A percentile compares a stretch with the other conserved stretches of the same genome.
Conservation (phyloP, 1,284 basidiomycete genomes). For the Cystobasidium sp. region DNA sequence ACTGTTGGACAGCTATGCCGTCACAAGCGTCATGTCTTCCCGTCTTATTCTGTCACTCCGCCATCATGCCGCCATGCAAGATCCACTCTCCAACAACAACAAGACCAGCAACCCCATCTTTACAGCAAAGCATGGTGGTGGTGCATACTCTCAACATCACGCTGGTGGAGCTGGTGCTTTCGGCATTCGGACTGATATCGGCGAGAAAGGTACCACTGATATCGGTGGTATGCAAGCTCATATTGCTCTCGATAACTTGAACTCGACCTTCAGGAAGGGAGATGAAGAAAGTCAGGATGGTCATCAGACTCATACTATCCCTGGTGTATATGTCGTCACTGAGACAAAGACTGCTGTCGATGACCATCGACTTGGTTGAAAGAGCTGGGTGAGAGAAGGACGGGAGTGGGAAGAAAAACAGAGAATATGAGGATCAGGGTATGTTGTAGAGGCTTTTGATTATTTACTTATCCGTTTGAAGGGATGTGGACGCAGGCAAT, state of each 20-base stretch:
- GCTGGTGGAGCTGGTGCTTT: not conserved
- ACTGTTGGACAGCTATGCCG: constrained; percentile 7
- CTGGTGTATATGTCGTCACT: constrained; percentile 15
- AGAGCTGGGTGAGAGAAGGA: not conserved
- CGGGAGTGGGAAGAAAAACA: too few species aligned
- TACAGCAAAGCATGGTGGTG: constrained; percentile 5
- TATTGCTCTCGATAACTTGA: constrained; percentile 26
- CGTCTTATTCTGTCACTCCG: constrained; percentile 32
- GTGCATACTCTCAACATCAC: constrained; percentile 10
- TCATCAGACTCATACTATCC: not conserved
- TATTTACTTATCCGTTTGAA: too few species aligned
- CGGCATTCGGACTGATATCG: not conserved
- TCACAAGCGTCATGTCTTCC: constrained; percentile 25
- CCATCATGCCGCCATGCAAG: constrained; percentile 27
- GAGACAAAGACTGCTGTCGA: constrained; percentile 15
- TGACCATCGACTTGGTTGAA: not conserved
- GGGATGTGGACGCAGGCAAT: too few species aligned
- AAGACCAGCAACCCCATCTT: not conserved
- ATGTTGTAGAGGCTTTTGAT: too few species aligned
- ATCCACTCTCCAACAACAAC: not conserved
- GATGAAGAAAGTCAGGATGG: constrained; percentile 27
- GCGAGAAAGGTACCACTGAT: constrained; percentile 17
- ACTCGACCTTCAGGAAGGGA: constrained; percentile 8
- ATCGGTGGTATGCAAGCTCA: constrained; percentile 17
- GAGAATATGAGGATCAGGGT: too few species aligned